Base-by-base conservation (phyloP, 495 filamentous ascomycete species). In the Astrothelium subdiscretum region DNA sequence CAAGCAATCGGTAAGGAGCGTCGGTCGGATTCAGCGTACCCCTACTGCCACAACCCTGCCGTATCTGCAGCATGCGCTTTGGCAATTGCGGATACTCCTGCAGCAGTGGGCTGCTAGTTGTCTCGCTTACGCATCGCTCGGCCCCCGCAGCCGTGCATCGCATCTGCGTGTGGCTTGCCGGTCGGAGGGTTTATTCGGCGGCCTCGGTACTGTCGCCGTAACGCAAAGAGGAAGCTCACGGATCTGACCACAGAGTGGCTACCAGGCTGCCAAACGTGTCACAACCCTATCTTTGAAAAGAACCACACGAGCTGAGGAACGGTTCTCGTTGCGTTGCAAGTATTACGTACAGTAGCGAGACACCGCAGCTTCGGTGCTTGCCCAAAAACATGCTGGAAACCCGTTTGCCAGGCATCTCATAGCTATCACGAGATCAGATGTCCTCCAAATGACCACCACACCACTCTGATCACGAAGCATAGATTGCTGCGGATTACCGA, bases 1-100 rank as follows among this genome's bases (percentile, higher is more conserved):
- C 48, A 54, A n/a, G 3, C 8, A 20, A 8, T 18, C 3, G 6
- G 20, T 48, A 20, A 48, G 42, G 42, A 48, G 42, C 3, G 42
- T 48, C n/a, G n/a, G n/a, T n/a, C n/a, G n/a, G n/a, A n/a, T n/a
- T n/a, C n/a, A n/a, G n/a, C n/a, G n/a, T n/a, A n/a, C n/a, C n/a
- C n/a, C n/a, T n/a, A n/a, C n/a, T n/a, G n/a, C n/a, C n/a, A n/a
- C n/a, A 20, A 48, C 11, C 13, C 4, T 48, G 42, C 42, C 42
- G 42, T 48, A 48, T 48, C 48, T 54, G n/a, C 48, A 26, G 48
- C 48, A 29, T 10, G 22, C 22, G 48, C 48, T 26, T 29, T 54
- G n/a, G 48, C 22, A 54, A 26, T 54, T 54, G 48, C 48, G 48
- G 48, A 54, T 54, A 54, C 48, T 54, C 48, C 48, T 54, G 48